These are phyloP conservation scores for Fomitopsis palustris DNA, from an alignment of 1,284 basidiomycete genomes.

Conservation along the genomic window DNA sequence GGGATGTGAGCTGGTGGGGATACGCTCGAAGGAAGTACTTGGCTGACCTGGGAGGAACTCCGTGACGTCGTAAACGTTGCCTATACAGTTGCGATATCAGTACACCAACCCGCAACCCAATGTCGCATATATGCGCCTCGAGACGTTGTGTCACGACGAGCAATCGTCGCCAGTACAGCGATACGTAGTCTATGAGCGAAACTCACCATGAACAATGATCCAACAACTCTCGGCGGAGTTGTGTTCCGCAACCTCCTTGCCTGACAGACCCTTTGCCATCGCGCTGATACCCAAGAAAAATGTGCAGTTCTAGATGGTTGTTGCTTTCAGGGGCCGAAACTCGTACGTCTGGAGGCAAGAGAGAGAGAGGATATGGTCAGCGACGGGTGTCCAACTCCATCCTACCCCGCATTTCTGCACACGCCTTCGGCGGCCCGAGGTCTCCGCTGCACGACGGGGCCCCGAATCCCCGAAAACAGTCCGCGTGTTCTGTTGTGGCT, in stretches of 20 bases:
- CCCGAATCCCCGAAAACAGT: background rate
- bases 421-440: background rate
- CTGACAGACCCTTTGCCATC: slow-evolving; percentile 35
- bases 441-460: background rate
- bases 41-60: slow-evolving; percentile 62
- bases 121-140: background rate
- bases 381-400: background rate
- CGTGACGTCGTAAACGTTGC: slow-evolving; percentile 74
- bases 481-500: background rate
- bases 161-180: background rate
- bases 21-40: background rate
- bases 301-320: background rate
- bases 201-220: slow-evolving; percentile 82
- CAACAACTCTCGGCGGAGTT: slow-evolving; percentile 63
- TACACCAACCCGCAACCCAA: background rate
- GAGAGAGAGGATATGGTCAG: background rate
- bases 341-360: background rate
- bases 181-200: too few relatives aligned
- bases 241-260: slow-evolving; percentile 65
- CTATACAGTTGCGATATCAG: slow-evolving; percentile 27
- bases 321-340: background rate
- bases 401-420: background rate
- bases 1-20: background rate
- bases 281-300: background rate
- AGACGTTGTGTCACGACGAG: background rate